Evolutionary conservation across 2,329 filamentous ascomycete genomes (phyloP).

Genomic region (Metarhizium anisopliae): DNA sequence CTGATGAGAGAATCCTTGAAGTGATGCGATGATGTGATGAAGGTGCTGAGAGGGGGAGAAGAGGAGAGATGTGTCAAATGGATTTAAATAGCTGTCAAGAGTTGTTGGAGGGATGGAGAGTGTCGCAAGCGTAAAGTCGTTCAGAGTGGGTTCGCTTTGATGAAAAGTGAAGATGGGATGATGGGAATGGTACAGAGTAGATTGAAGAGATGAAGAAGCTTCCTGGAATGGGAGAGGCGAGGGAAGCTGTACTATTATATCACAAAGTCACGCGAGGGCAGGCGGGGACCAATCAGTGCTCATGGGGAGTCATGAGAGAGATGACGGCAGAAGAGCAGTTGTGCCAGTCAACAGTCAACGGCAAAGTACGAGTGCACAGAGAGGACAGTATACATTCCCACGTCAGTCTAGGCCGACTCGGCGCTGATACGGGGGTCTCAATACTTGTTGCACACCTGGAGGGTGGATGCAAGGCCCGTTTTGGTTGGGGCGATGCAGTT

Average conservation of each 20-base stretch:
- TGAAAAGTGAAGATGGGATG: constrained; percentile 4
- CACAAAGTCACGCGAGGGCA: constrained; percentile 14
- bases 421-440: no score
- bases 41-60: neutral
- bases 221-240: constrained; percentile 3
- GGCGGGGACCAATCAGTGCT: constrained; percentile 11
- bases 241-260: constrained; percentile 13
- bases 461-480: neutral
- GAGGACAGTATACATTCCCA: no score
- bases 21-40: neutral
- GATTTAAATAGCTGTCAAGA: neutral
- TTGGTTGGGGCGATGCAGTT: neutral
- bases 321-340: neutral
- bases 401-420: no score
- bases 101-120: neutral
- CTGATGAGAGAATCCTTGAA: neutral
- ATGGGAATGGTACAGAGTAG: neutral
- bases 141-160: constrained; percentile 1
- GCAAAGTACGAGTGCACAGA: no score
- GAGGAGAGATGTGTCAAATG: neutral
- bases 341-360: no score
- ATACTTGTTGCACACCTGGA: neutral
- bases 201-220: neutral
- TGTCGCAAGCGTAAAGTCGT: neutral
- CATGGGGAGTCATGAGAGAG: neutral